Evolutionary conservation across 2,329 filamentous ascomycete genomes (phyloP).

Genomic region (Ascochyta rabiei): DNA sequence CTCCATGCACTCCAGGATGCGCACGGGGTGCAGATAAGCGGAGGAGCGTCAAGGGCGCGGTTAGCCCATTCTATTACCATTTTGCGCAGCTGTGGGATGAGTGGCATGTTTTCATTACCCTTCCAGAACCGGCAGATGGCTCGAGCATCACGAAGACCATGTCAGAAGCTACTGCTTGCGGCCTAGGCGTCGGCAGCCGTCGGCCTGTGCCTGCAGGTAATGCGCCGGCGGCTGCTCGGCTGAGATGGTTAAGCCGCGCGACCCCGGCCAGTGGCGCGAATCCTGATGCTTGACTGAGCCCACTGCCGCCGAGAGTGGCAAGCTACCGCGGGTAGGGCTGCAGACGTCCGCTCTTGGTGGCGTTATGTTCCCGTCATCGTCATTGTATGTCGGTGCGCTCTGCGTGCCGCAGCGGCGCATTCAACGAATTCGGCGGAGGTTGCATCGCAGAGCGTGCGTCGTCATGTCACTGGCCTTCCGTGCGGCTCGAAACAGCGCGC

Average conservation of each 20-base stretch:
- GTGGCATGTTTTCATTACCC: conserved; percentile 13
- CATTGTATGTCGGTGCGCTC: conserved; percentile 4
- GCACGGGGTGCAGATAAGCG: conserved; percentile 10
- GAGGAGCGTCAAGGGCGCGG: conserved; percentile 5
- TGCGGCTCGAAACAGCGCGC: conserved; percentile 2
- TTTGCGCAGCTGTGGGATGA: background rate
- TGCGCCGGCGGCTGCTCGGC: conserved; percentile 22
- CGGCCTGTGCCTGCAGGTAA: conserved; percentile 16
- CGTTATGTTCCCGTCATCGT: background rate
- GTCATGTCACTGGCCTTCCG: conserved; percentile 3
- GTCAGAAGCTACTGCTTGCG: conserved; percentile 24
- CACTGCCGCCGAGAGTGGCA: conserved; percentile 2
- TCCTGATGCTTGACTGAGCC: conserved; percentile 30
- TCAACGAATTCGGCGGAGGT: background rate
- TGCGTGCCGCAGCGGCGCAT: background rate
- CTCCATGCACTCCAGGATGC: conserved; percentile 11
- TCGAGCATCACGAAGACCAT: conserved; percentile 9
- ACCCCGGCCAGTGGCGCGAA: conserved; percentile 25
- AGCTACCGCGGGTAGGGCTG: conserved; percentile 18
- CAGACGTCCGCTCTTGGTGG: conserved; percentile 7
- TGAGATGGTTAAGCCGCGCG: conserved; percentile 26
- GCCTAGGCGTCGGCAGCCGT: conserved; percentile 20
- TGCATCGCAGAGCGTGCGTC: background rate
- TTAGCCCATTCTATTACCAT: conserved; percentile 13
- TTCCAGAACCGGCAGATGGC: conserved; percentile 18